Base-by-base conservation (phyloP, 768 basidiomycete genomes). In the Wakefieldia striispora region DNA sequence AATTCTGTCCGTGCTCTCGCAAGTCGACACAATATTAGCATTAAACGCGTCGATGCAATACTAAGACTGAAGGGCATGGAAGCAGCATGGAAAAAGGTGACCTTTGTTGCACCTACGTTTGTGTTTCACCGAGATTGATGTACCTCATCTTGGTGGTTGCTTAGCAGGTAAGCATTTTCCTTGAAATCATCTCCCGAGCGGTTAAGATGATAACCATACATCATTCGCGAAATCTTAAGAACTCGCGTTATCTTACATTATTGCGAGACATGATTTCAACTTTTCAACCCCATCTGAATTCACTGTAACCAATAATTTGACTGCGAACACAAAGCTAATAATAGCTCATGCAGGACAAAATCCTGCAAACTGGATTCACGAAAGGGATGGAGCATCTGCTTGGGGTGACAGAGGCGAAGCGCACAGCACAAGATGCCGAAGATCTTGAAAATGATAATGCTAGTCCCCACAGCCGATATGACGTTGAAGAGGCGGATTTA, bases 41-140 rank as follows among this genome's bases (percentile, higher is more conserved):
- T 91, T 52, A 86, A 86, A 65, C 87, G 93, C 38, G 75, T 94
- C 17, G 84, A 91, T 45, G 92, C 92, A 0, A 86, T 94, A 43
- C 66, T 95, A 31, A 78, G 90, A 26, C 69, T 95, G 55, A 93
- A 95, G 66, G 84, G 84, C 33, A 71, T 90, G 56, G 91, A 94
- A 63, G 68, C 72, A 43, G 70, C 75, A 45, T 88, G 83, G 86
- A 70, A 72, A 62, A 81, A 88, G 86, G 89, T 87, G 61, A 61
- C 81, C 74, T 33, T 52, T 43, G 14, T 45, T 41, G 52, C 12
- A 9, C 21, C 48, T 44, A 9, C n/a, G 34, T 24, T 43, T 37
- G 27, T 33, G n/a, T 53, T 47, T 48, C 44, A 38, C 27, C 45
- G 10, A 19, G 12, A 51, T 56, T 56, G 43, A 62, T 26, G 26